A percentile compares a stretch with the other conserved stretches of the same genome.
Evolutionary conservation across 805 yeast genomes (phyloP).

Genomic region (Saccharomycopsis microspora): DNA sequence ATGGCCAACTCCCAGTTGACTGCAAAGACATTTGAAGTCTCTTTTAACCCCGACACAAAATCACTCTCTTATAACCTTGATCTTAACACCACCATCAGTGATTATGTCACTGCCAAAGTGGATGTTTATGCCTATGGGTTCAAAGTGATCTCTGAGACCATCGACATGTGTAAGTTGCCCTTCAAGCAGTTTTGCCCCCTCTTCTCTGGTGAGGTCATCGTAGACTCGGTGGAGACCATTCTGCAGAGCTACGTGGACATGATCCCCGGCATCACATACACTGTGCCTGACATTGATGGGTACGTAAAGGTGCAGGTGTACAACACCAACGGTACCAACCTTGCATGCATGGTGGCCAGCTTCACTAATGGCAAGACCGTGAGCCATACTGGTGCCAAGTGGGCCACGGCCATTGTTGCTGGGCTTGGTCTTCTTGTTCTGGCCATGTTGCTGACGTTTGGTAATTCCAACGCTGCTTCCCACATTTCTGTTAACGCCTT

Average conservation of each 20-base stretch:
- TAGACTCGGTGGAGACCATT: conserved; percentile 58
- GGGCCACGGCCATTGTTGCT: conserved; percentile 90
- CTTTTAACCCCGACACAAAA: not conserved
- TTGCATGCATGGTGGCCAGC: conserved; percentile 69
- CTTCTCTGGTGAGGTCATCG: conserved; percentile 69
- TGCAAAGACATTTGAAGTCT: conserved; percentile 63
- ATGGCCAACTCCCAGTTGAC: conserved; percentile 65
- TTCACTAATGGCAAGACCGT: conserved; percentile 75
- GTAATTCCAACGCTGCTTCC: conserved; percentile 82
- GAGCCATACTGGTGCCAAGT: conserved; percentile 68
- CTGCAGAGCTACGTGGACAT: conserved; percentile 34
- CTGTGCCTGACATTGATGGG: conserved; percentile 82
- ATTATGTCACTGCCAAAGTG: conserved; percentile 56
- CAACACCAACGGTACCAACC: conserved; percentile 27
- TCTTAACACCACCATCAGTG: conserved; percentile 55
- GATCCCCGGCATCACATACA: conserved; percentile 79
- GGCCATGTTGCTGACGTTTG: conserved; percentile 74
- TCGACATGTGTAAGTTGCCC: conserved; percentile 51
- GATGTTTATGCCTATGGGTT: conserved; percentile 84
- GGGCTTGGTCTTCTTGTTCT: conserved; percentile 79
- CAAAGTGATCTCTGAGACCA: conserved; percentile 40
- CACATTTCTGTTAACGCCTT: conserved; percentile 81
- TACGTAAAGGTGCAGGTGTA: conserved; percentile 45
- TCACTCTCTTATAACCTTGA: conserved; percentile 27
- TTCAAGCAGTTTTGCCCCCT: conserved; percentile 90